A percentile compares a stretch with the other conserved stretches of the same genome.
These are phyloP conservation scores for Tylopilus subfusipes DNA, from an alignment of 768 basidiomycete genomes.

Conservation along the genomic window DNA sequence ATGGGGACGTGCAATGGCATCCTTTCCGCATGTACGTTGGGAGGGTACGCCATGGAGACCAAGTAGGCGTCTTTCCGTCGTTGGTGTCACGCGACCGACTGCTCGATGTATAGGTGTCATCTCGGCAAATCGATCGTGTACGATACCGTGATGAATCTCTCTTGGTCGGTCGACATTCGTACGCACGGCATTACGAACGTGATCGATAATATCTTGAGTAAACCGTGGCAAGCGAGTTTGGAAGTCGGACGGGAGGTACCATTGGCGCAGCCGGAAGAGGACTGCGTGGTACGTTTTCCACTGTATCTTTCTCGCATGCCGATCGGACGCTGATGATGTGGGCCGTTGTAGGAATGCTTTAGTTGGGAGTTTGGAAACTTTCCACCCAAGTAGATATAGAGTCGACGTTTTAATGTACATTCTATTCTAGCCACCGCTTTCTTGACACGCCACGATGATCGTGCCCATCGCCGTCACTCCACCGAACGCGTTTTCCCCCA, in stretches of 20 bases:
- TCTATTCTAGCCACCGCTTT: not conserved
- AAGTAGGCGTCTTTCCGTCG: conserved; percentile 37
- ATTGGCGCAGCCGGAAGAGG: conserved; percentile 46
- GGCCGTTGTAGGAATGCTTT: conserved; percentile 56
- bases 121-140: conserved; percentile 83
- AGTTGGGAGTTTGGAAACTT: conserved; percentile 67
- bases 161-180: conserved; percentile 82
- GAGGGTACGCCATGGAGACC: conserved; percentile 87
- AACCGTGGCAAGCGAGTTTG: conserved; percentile 68
- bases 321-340: not conserved
- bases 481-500: conserved; percentile 32
- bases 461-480: conserved; percentile 51
- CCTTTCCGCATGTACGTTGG: conserved; percentile 75
- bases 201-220: conserved; percentile 66
- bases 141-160: conserved; percentile 83
- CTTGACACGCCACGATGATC: conserved; percentile 47
- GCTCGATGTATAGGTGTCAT: conserved; percentile 58
- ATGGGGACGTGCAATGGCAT: conserved; percentile 86
- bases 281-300: conserved; percentile 62
- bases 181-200: conserved; percentile 77
- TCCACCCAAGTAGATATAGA: conserved; percentile 6
- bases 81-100: not conserved
- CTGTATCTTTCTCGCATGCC: too few species aligned
- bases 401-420: not conserved
- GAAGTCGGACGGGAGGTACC: conserved; percentile 65